Evolutionary conservation across 2,329 filamentous ascomycete species (phyloP).

Genomic region (Cytospora chrysosperma): DNA sequence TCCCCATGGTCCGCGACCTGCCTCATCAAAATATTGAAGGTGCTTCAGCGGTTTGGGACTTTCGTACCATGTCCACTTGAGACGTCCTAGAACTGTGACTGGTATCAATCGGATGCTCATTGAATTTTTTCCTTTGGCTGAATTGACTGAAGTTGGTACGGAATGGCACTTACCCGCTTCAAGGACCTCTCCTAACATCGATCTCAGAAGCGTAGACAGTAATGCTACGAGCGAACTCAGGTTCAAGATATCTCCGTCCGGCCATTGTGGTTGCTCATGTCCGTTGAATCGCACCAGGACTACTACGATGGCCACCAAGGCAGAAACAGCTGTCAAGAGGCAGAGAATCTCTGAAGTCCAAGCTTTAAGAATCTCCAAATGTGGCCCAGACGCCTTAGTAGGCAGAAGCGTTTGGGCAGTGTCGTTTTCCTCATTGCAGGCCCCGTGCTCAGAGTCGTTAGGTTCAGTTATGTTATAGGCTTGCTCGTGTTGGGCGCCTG

Average conservation of each 20-base stretch:
- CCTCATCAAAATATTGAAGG: neutral
- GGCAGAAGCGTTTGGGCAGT: no score
- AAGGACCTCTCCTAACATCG: neutral
- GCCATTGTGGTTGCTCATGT: neutral
- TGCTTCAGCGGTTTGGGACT: neutral
- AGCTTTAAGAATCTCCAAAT: no score
- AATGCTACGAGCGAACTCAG: slow-evolving; percentile 1
- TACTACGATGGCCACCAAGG: neutral
- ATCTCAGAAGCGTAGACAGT: neutral
- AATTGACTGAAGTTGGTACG: neutral
- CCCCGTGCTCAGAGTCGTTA: no score
- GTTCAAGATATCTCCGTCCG: neutral
- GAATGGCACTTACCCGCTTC: neutral
- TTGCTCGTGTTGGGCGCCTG: no score
- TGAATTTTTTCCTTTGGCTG: no score
- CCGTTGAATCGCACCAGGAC: neutral
- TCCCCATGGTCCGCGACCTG: neutral
- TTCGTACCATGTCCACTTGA: slow-evolving; percentile 4
- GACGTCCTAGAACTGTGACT: neutral
- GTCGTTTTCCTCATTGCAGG: no score
- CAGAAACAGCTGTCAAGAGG: neutral
- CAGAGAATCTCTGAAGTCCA: neutral
- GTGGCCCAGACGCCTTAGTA: no score
- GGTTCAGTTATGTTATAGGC: no score
- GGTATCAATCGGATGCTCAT: neutral